Evolutionary conservation across 2,329 filamentous ascomycete genomes (phyloP).

Genomic region (Trichophyton benhamiae): DNA sequence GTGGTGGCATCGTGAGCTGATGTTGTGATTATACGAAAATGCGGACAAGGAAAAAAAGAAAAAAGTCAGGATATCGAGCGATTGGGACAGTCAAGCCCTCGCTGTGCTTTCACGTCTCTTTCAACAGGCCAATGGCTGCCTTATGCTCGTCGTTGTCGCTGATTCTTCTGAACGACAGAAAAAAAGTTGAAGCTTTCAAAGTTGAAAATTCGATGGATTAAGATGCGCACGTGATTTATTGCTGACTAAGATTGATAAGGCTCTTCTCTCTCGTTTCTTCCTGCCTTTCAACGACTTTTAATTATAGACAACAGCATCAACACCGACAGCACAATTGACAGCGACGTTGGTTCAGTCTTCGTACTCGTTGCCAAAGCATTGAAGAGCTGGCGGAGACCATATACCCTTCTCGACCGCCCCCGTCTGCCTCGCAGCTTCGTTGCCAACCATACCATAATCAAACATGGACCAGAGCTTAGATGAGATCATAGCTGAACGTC

Average conservation of each 20-base stretch:
- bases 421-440: neutral
- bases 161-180: neutral
- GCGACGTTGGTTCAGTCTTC: neutral
- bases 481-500: conserved; percentile 51
- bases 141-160: neutral
- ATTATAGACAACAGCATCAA: too few species aligned
- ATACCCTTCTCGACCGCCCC: neutral
- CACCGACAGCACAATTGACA: neutral
- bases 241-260: neutral
- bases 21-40: neutral
- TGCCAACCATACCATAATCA: neutral
- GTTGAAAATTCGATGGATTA: neutral
- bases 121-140: neutral
- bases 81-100: neutral
- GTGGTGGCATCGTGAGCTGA: conserved; percentile 26
- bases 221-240: neutral
- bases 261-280: neutral
- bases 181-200: neutral
- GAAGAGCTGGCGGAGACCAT: neutral
- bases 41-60: neutral
- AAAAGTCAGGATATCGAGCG: neutral
- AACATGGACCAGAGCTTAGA: conserved; percentile 53
- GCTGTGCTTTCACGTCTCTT: neutral
- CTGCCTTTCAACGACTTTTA: neutral
- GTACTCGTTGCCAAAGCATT: neutral